Percentiles rank a stretch among this genome's conserved stretches.
phyloP scores from a whole-genome alignment of 2,329 filamentous ascomycete species.

The Atkinsonella texensis region DNA sequence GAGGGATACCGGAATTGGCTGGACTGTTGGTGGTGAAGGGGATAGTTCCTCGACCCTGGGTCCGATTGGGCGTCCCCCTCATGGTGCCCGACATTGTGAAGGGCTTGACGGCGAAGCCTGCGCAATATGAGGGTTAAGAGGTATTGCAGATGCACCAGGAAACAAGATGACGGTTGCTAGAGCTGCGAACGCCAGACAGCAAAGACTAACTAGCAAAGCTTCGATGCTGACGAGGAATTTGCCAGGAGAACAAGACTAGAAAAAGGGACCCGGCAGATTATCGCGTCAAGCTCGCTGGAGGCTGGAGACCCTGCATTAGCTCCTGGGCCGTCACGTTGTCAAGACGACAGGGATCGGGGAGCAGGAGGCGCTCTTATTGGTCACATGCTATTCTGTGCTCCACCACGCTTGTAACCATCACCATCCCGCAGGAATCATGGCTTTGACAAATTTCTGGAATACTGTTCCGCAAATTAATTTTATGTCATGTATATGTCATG shows the following conservation, averaged over 20 bases:
- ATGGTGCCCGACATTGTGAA: conserved; percentile 47
- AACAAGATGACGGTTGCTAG: neutral
- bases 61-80: conserved; percentile 56
- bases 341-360: conserved; percentile 5
- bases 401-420: neutral
- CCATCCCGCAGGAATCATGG: too few relatives aligned
- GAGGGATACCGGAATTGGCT: conserved; percentile 52
- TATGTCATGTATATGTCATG: too few relatives aligned
- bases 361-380: neutral
- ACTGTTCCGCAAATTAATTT: too few relatives aligned
- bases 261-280: conserved; percentile 6
- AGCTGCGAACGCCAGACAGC: neutral
- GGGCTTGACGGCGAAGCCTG: neutral
- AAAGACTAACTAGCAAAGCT: neutral
- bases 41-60: conserved; percentile 44
- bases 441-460: too few relatives aligned
- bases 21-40: conserved; percentile 51
- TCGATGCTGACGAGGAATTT: neutral
- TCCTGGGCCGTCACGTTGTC: conserved; percentile 7
- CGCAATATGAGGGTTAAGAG: neutral
- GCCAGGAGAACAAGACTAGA: neutral
- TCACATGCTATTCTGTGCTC: neutral
- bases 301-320: neutral
- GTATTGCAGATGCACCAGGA: neutral
- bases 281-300: conserved; percentile 1